A percentile compares a stretch with the other conserved stretches of the same genome.
phyloP scores from a whole-genome alignment of 1,139 yeast genomes.

The Saccharomyces hybrid region DNA sequence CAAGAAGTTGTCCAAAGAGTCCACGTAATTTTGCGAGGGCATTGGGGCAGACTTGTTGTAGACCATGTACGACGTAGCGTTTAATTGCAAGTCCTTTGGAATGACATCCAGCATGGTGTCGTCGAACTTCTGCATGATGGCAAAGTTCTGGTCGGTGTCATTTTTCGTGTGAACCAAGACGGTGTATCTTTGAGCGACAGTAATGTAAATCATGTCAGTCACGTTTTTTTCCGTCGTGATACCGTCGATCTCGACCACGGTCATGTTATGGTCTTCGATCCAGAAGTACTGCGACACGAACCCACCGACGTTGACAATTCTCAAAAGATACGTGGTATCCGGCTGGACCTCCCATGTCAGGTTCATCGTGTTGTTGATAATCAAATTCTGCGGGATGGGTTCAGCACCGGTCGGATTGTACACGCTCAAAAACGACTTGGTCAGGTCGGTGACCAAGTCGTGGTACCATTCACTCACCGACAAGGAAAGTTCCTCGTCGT shows the following conservation, averaged over 20 bases:
- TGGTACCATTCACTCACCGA: constrained; percentile 84
- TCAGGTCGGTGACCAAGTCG: constrained; percentile 45
- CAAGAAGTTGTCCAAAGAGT: constrained; percentile 40
- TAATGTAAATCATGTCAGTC: constrained; percentile 53
- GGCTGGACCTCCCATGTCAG: constrained; percentile 67
- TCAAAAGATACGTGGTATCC: constrained; percentile 67
- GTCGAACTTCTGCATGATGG: constrained; percentile 73
- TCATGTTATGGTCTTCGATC: constrained; percentile 76
- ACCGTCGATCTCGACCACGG: constrained; percentile 81
- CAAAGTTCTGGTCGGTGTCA: constrained; percentile 52
- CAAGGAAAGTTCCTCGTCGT: constrained; percentile 67
- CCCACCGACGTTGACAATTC: constrained; percentile 77
- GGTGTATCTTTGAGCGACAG: constrained; percentile 74
- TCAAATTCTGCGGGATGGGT: constrained; percentile 76
- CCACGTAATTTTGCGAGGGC: constrained; percentile 42
- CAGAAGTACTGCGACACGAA: constrained; percentile 79
- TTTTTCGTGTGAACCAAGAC: constrained; percentile 66
- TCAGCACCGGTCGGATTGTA: constrained; percentile 96
- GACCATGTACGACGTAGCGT: constrained; percentile 64
- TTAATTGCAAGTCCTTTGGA: constrained; percentile 55
- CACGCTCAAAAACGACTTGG: constrained; percentile 50
- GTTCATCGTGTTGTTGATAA: constrained; percentile 73
- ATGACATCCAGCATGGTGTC: constrained; percentile 66
- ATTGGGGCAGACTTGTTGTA: constrained; percentile 43
- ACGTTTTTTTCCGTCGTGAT: constrained; percentile 59